Evolutionary conservation across 768 basidiomycete species (phyloP).

Genomic region (Tylopilus plumbeoviolaceoides): DNA sequence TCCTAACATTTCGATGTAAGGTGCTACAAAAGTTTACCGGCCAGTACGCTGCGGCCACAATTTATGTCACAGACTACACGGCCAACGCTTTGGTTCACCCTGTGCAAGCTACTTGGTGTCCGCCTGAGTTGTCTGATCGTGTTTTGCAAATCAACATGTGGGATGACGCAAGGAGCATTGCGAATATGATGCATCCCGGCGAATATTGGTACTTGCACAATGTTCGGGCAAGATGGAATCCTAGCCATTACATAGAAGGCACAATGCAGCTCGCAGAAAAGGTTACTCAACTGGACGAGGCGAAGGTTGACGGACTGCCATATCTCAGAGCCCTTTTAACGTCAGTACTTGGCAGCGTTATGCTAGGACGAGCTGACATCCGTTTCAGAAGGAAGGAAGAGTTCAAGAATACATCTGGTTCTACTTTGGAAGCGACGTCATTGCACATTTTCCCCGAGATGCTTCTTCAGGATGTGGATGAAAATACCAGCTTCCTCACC

Average conservation of each 20-base stretch:
- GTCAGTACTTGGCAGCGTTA: constrained; percentile 33
- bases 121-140: constrained; percentile 37
- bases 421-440: constrained; percentile 22
- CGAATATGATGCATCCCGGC: constrained; percentile 41
- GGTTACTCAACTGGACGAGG: constrained; percentile 40
- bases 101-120: constrained; percentile 45
- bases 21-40: constrained; percentile 43
- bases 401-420: constrained; percentile 21
- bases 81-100: constrained; percentile 32
- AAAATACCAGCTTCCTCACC: constrained; percentile 42
- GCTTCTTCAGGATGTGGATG: constrained; percentile 45
- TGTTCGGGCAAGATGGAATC: constrained; percentile 39
- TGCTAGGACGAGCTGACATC: constrained; percentile 4
- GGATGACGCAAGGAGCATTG: constrained; percentile 44
- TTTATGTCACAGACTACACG: constrained; percentile 71
- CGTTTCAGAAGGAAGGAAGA: constrained; percentile 46
- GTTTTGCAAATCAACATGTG: constrained; percentile 59
- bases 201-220: constrained; percentile 55
- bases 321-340: constrained; percentile 47
- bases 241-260: constrained; percentile 45
- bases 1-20: constrained; percentile 29
- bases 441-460: constrained; percentile 38
- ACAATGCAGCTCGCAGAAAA: constrained; percentile 46
- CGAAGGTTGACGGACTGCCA: constrained; percentile 32
- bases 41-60: constrained; percentile 35